A percentile compares a stretch with the other conserved stretches of the same genome.
Evolutionary conservation across 2,329 filamentous ascomycete genomes (phyloP).

Genomic region (Ceratocystis alfenasii): DNA sequence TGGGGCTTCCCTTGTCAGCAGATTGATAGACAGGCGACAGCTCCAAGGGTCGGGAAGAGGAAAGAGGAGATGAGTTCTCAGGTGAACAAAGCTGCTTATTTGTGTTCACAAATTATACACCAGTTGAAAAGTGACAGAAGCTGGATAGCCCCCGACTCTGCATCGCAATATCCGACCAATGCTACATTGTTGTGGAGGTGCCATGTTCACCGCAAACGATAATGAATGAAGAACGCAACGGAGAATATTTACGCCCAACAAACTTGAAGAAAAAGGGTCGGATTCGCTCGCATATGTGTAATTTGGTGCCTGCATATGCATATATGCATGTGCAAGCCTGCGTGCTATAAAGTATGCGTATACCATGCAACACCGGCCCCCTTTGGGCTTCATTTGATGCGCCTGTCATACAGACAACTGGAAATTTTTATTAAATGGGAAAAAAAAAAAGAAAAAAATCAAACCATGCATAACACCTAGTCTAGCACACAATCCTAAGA

Average conservation of each 20-base stretch:
- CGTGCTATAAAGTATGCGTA: background rate
- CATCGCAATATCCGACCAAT: background rate
- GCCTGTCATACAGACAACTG: background rate
- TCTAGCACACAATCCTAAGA: background rate
- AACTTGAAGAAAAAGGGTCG: background rate
- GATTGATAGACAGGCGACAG: conserved; percentile 6
- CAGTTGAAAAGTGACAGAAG: background rate
- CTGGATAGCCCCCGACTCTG: no score
- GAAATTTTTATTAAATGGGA: background rate
- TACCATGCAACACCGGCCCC: background rate
- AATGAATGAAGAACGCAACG: background rate
- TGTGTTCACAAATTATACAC: background rate
- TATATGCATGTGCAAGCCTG: background rate
- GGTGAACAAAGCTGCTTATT: background rate
- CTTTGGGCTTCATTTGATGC: background rate
- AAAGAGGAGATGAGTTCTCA: background rate
- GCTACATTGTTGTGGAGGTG: background rate
- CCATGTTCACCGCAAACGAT: background rate
- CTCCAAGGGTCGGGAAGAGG: background rate
- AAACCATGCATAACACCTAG: no score
- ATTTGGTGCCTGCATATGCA: background rate
- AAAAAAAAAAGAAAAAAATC: background rate
- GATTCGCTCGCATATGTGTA: background rate
- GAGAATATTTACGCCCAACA: background rate
- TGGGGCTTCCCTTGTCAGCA: conserved; percentile 3